Base-by-base conservation (phyloP, 2,329 filamentous ascomycete species). In the Celoporthe dispersa region DNA sequence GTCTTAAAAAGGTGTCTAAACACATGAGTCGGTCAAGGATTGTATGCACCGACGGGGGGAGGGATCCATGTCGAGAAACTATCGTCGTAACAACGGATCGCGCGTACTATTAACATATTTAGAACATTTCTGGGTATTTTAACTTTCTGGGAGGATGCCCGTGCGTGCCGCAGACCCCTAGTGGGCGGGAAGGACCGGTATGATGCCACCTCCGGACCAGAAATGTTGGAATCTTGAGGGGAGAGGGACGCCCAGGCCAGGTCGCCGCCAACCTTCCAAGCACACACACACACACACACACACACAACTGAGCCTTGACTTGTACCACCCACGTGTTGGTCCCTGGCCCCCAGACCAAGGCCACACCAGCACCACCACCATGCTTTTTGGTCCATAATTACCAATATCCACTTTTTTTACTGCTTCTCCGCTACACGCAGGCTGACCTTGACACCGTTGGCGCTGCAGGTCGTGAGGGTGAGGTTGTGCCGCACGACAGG, bases 401-500 rank as follows among this genome's bases (percentile, higher is more conserved):
- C n/a, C n/a, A n/a, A 7, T 39, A 9, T 39, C 37, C 37, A 2
- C 12, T 39, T 39, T 66, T 31, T 7, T 19, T 7, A 48, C 7
- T 48, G 8, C 22, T 48, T 53, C 41, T 41, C 35, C 4, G 70
- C 70, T 33, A 67, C 55, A 25, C 68, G 72, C 53, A 75, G 63
- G 44, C 57, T 59, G 5, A 76, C 70, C 68, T 73, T 73, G 7
- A 75, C 75, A 12, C 75, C 75, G 28, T 71, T 75, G 14, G 68
- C 75, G 39, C 74, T 76, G 68, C 75, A 72, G 65, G 74, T 76
- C 51, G 75, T 75, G n/a, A 77, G 74, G 0, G 75, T 77, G n/a
- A 75, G 73, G 48, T 77, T 75, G 25, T 75, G 75, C 53, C 57
- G 66, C 57, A 73, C 63, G 3, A 72, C 68, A 11, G 73, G 72